Conservation (phyloP, 495 filamentous ascomycete genomes). For the Penicillium cinerascens region DNA sequence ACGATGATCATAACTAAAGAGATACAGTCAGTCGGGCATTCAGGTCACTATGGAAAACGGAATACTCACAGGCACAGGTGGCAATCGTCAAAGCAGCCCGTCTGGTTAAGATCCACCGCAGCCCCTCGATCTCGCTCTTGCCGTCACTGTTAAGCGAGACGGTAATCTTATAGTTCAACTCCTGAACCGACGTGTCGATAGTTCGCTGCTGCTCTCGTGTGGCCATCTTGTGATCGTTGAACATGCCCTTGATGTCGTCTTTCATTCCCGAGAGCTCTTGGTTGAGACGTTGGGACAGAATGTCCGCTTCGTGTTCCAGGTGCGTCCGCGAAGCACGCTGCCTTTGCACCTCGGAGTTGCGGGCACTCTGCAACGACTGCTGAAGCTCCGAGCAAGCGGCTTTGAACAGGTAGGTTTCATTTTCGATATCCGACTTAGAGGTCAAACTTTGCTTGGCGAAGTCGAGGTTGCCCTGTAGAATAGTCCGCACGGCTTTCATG, state of each 20-base stretch:
- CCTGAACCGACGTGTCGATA: constrained; percentile 81
- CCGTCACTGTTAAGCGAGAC: constrained; percentile 80
- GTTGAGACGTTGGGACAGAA: constrained; percentile 73
- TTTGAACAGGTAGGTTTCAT: constrained; percentile 89
- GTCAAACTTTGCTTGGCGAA: constrained; percentile 73
- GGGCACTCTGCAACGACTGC: constrained; percentile 63
- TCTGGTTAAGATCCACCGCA: constrained; percentile 87
- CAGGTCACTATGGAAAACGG: not conserved
- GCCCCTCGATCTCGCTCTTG: constrained; percentile 83
- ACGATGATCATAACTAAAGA: constrained; percentile 44
- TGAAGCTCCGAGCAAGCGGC: constrained; percentile 91
- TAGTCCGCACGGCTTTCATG: constrained; percentile 82
- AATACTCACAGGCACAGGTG: constrained; percentile 37
- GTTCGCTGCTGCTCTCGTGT: constrained; percentile 79
- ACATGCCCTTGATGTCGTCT: constrained; percentile 91
- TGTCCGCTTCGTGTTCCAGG: constrained; percentile 91
- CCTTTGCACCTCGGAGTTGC: constrained; percentile 57
- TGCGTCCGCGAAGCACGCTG: constrained; percentile 75
- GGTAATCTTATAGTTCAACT: constrained; percentile 91
- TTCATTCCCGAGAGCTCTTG: constrained; percentile 77
- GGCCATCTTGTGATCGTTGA: constrained; percentile 93
- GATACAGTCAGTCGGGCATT: constrained; percentile 20
- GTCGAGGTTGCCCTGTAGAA: constrained; percentile 75
- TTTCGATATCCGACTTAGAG: constrained; percentile 75
- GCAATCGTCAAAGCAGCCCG: constrained; percentile 78